Percentiles rank a stretch among this genome's conserved stretches.
These are phyloP conservation scores for Eucalyptus regnans DNA, from an alignment of 345 rosid species.

Conservation along the genomic window DNA sequence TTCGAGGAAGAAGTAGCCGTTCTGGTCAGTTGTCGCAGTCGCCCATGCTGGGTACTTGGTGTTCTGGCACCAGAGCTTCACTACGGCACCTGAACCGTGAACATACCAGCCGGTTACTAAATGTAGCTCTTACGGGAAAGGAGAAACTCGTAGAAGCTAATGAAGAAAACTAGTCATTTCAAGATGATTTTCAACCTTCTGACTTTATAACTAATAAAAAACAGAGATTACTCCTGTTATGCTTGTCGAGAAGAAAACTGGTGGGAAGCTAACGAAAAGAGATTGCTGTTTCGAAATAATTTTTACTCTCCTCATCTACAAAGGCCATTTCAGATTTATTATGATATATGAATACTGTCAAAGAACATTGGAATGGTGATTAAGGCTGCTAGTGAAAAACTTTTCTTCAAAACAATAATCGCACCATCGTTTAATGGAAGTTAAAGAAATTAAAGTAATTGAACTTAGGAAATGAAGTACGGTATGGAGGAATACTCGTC, in stretches of 20 bases:
- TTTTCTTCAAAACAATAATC: neutral
- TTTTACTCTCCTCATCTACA: neutral
- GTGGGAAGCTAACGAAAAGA: neutral
- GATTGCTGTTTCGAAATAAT: neutral
- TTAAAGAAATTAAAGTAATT: neutral
- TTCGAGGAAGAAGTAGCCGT: constrained; percentile 61
- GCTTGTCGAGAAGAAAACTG: neutral
- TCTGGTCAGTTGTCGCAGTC: constrained; percentile 42
- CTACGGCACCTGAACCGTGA: constrained; percentile 44
- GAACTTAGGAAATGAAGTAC: neutral
- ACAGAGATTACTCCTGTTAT: neutral
- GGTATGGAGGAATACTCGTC: neutral
- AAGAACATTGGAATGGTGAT: neutral
- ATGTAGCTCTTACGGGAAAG: neutral
- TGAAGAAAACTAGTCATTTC: neutral
- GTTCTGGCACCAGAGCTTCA: constrained; percentile 59
- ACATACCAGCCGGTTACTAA: neutral
- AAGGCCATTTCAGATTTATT: neutral
- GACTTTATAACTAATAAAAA: neutral
- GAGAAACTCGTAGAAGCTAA: neutral
- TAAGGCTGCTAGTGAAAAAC: neutral
- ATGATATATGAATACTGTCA: neutral
- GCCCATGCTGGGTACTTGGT: constrained; percentile 17
- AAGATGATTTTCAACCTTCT: neutral
- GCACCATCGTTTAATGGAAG: neutral